Base-by-base conservation (phyloP, 176 grass and related monocot species). In the Triticum urartu region DNA sequence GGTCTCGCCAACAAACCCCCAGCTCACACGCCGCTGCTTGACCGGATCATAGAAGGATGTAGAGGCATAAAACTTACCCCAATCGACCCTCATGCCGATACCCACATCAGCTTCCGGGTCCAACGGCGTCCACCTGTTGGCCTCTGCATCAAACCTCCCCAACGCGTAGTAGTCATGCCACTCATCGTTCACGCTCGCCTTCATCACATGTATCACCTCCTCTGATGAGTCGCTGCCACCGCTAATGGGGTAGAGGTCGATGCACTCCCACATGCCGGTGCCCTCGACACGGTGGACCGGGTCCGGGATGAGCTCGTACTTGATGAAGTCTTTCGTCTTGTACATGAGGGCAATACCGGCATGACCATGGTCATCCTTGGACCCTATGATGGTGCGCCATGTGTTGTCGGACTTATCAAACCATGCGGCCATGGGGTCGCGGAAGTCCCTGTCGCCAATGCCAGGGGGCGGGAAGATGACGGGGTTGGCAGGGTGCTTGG, bases 231-330 rank as follows among this genome's bases (percentile, higher is more conserved):
- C 4, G 17, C 4, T n/a, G 14, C 4, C 1, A 8, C 72, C 72
- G 7, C 13, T 4, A 6, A 75, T 25, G 1, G 13, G 43, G 25
- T 52, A 75, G 7, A 75, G 7, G 59, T 85, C 52, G 3, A 79
- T 5, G 42, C 75, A 68, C 72, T 75, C 72, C 17, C 10, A 79
- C 58, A 75, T 75, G 43, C 72, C 72, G 7, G 72, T 75, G 43
- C 72, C 72, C 3, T 52, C 43, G 25, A 47, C 72, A 5, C 43
- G 72, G 2, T 75, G 72, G 13, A 75, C 11, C 3, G 15, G 24
- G 14, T 45, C 25, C 0, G 7, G 43, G 22, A 75, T 32, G 3
- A 20, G 72, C 7, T 75, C 72, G 8, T 75, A 75, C 6, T 52
- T 75, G 7, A 75, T 14, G 7, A 75, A 75, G 14, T 75, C 72